Base-by-base conservation (phyloP, 805 yeast species). In the Sugiyamaella lignohabitans region DNA sequence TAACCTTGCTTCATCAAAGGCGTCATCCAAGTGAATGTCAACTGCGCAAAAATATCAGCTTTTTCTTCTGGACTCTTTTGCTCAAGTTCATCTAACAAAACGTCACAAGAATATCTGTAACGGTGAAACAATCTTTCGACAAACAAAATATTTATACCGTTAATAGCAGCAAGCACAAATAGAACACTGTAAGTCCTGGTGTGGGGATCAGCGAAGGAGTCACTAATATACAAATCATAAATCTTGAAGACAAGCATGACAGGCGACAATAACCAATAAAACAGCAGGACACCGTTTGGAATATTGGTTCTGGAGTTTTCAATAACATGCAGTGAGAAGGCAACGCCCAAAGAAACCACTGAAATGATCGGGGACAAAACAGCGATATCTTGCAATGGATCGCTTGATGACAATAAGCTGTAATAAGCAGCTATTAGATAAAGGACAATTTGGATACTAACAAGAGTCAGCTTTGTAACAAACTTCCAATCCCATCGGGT, bases 21-120 rank as follows among this genome's bases (percentile, higher is more conserved):
- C 18, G 87, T 80, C 95, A 93, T 87, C 98, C 98, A 93, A 22
- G 80, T 68, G 63, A 93, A 91, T 0, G 95, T 82, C 43, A 91
- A 69, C 44, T 76, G 71, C 2, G 95, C 82, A 53, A 91, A 78
- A 14, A 88, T 68, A 60, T 89, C 81, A 10, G 87, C 85, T 46
- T 62, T 63, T 35, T 78, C 82, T 37, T 69, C 66, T 1, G 82
- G 84, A 38, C 62, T 59, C 38, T 53, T 54, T 23, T 20, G 11
- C 43, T 61, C 61, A 37, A 48, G 47, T 52, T 70, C 65, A 49
- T 55, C 56, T 6, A 67, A 58, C 42, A 70, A 50, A 21, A 61
- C 59, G 42, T 62, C 66, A 18, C 59, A 48, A 19, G 60, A 59
- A 11, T 61, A 42, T n/a, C 48, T 49, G 18, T 73, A 69, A 10